Evolutionary conservation across 805 yeast genomes (phyloP).

Genomic region (Jamesozyma lodderae): DNA sequence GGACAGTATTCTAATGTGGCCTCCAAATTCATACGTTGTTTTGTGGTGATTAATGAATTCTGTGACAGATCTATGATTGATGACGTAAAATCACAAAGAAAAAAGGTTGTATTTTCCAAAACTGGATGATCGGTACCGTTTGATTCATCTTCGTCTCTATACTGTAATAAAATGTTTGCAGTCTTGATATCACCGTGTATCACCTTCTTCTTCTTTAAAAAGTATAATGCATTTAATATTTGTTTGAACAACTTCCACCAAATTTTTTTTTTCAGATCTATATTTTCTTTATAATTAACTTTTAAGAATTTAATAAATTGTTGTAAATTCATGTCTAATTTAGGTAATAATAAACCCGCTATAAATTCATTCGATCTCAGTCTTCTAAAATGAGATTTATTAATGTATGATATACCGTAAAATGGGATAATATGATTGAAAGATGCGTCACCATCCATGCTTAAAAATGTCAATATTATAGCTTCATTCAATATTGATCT

Average conservation of each 20-base stretch:
- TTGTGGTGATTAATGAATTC: background rate
- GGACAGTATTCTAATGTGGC: constrained; percentile 18
- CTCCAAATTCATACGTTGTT: constrained; percentile 3
- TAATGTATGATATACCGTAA: constrained; percentile 4
- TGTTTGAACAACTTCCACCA: constrained; percentile 12
- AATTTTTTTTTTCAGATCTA: background rate
- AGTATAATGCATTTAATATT: constrained; percentile 6
- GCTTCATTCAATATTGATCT: constrained; percentile 10
- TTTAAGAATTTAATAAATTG: constrained; percentile 6
- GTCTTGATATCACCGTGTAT: constrained; percentile 20
- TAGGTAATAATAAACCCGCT: constrained; percentile 12
- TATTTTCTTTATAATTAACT: background rate
- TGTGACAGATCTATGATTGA: constrained; percentile 4
- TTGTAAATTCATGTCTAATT: constrained; percentile 7
- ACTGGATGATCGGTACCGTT: background rate
- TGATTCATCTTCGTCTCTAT: background rate
- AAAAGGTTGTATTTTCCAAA: constrained; percentile 5
- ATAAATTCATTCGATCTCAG: constrained; percentile 5
- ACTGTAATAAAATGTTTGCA: constrained; percentile 15
- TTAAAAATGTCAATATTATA: constrained; percentile 4
- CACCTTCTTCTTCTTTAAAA: constrained; percentile 7
- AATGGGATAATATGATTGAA: constrained; percentile 2
- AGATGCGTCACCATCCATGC: background rate
- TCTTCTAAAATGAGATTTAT: constrained; percentile 5
- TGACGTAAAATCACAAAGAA: constrained; percentile 16